These are phyloP conservation scores for Rhodocollybia butyracea DNA, from an alignment of 768 basidiomycete species.

Conservation along the genomic window DNA sequence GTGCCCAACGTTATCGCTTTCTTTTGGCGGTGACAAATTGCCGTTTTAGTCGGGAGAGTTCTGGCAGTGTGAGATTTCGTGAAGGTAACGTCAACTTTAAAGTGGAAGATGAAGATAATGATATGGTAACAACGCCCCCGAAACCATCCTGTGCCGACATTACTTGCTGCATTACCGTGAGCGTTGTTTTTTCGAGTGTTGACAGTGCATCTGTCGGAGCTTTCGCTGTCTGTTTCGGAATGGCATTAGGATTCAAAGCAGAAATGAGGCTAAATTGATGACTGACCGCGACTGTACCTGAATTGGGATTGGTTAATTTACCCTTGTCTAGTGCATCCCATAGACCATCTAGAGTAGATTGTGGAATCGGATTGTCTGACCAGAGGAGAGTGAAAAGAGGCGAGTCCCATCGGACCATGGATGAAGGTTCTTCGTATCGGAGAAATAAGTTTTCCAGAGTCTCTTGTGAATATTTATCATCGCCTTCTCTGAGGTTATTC, in stretches of 20 bases:
- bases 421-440: constrained; percentile 94
- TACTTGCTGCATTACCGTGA: constrained; percentile 67
- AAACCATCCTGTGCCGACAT: constrained; percentile 59
- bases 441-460: constrained; percentile 90
- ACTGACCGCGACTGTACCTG: constrained; percentile 72
- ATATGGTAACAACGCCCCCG: constrained; percentile 43
- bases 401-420: constrained; percentile 99
- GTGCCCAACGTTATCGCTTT: constrained; percentile 84
- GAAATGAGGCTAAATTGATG: constrained; percentile 1
- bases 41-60: constrained; percentile 85
- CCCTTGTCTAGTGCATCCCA: constrained; percentile 82
- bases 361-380: constrained; percentile 64
- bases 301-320: constrained; percentile 82
- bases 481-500: constrained; percentile 56
- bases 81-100: constrained; percentile 56
- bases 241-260: not conserved
- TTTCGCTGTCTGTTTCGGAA: constrained; percentile 50
- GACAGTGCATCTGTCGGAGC: constrained; percentile 88
- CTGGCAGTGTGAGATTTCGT: constrained; percentile 75
- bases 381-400: constrained; percentile 86
- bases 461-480: constrained; percentile 53
- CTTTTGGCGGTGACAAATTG: constrained; percentile 91
- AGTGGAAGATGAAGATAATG: constrained; percentile 41
- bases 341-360: constrained; percentile 46
- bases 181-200: constrained; percentile 76